These are phyloP conservation scores for Pilasporangium apinafurcum DNA, from an alignment of 352 stramenopile species.

Conservation along the genomic window DNA sequence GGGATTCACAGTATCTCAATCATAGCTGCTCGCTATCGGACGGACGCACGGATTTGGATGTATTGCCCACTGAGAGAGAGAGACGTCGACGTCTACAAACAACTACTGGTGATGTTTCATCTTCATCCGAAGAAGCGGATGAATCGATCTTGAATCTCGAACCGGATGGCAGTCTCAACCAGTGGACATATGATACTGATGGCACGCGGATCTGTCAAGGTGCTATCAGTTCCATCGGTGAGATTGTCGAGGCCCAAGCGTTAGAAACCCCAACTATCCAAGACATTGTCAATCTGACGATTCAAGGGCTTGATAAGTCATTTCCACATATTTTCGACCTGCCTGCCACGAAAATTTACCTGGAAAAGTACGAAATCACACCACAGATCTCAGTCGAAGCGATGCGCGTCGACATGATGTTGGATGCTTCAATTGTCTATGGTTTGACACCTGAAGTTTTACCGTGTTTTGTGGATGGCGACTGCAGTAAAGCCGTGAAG, in stretches of 20 bases:
- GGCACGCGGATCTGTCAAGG: conserved; percentile 34
- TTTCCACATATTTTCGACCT: conserved; percentile 11
- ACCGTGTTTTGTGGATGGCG: conserved; percentile 5
- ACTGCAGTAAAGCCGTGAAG: conserved; percentile 5
- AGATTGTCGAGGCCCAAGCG: conserved; percentile 10
- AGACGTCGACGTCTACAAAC: neutral
- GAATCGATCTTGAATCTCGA: too few relatives aligned
- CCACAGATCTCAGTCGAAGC: conserved; percentile 1
- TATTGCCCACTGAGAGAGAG: neutral
- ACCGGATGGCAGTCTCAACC: too few relatives aligned
- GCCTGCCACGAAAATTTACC: neutral
- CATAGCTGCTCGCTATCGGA: conserved; percentile 37
- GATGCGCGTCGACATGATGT: conserved; percentile 18
- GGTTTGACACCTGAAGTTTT: conserved; percentile 7
- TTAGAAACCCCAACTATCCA: conserved; percentile 1
- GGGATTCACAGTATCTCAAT: conserved; percentile 15
- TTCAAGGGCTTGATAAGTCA: conserved; percentile 18
- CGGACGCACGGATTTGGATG: conserved; percentile 13
- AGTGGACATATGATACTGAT: conserved; percentile 19
- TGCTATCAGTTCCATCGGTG: conserved; percentile 20
- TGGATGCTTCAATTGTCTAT: conserved; percentile 15
- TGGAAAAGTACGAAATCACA: conserved; percentile 3
- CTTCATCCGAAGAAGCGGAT: too few relatives aligned
- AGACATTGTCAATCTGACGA: conserved; percentile 7
- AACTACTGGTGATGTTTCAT: conserved; percentile 11